phyloP scores from a whole-genome alignment of 768 basidiomycete species.

The Macrolepiota albuminosa region DNA sequence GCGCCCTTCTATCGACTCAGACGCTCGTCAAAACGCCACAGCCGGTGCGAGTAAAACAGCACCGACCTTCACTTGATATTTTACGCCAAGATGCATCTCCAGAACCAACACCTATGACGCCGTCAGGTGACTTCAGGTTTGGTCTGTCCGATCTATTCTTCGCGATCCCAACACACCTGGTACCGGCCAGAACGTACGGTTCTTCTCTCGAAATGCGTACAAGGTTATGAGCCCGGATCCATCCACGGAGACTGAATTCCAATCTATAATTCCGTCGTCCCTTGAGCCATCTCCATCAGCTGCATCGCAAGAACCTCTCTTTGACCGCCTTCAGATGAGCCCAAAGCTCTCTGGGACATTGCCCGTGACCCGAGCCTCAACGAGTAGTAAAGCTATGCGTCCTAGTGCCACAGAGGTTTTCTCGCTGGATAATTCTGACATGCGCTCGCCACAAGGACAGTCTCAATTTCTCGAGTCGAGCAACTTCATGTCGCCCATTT shows the following conservation, averaged over 20 bases:
- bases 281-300: slow-evolving; percentile 18
- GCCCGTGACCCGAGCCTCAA: slow-evolving; percentile 26
- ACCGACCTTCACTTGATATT: slow-evolving; percentile 36
- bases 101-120: slow-evolving; percentile 22
- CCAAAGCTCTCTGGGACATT: slow-evolving; percentile 23
- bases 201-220: slow-evolving; percentile 68
- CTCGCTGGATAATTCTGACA: slow-evolving; percentile 27
- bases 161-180: slow-evolving; percentile 68
- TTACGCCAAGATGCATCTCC: slow-evolving; percentile 23
- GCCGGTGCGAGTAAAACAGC: slow-evolving; percentile 16
- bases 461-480: slow-evolving; percentile 22
- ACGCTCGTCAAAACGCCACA: slow-evolving; percentile 7
- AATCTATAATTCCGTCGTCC: slow-evolving; percentile 24
- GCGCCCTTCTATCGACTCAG: slow-evolving; percentile 16
- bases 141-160: slow-evolving; percentile 70
- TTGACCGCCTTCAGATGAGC: slow-evolving; percentile 26
- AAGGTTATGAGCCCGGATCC: slow-evolving; percentile 62
- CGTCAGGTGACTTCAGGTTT: slow-evolving; percentile 28
- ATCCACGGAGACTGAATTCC: slow-evolving; percentile 40
- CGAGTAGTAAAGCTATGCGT: slow-evolving; percentile 31
- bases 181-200: slow-evolving; percentile 75
- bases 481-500: slow-evolving; percentile 31
- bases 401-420: slow-evolving; percentile 50
- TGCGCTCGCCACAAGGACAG: slow-evolving; percentile 9
- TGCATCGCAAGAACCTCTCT: slow-evolving; percentile 16